Percentiles rank a stretch among this genome's conserved stretches.
phyloP scores from a whole-genome alignment of 768 basidiomycete species.

The Rhodocollybia butyracea region DNA sequence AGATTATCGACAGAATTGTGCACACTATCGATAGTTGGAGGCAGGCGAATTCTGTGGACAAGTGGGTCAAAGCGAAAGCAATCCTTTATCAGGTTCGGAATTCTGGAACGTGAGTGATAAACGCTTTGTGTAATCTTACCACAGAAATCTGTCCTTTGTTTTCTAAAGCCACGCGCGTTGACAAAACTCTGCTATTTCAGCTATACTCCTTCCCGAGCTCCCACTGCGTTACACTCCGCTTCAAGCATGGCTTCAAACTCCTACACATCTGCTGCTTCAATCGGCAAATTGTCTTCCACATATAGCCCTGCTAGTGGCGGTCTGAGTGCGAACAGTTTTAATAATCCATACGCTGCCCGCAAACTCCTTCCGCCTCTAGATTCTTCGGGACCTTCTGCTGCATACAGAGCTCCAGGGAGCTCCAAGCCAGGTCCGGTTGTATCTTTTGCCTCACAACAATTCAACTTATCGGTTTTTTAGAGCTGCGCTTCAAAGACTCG shows the following conservation, averaged over 20 bases:
- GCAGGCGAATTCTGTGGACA: constrained; percentile 50
- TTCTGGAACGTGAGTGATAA: constrained; percentile 58
- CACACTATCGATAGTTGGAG: constrained; percentile 60
- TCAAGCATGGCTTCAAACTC: constrained; percentile 15
- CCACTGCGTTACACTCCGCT: constrained; percentile 16
- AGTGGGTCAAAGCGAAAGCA: constrained; percentile 66
- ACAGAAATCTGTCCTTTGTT: constrained; percentile 3
- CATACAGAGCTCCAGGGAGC: constrained; percentile 28
- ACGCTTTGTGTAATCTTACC: background rate
- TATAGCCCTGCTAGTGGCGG: constrained; percentile 31
- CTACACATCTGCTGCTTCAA: constrained; percentile 1
- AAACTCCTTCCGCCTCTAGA: constrained; percentile 25
- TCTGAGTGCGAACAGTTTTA: constrained; percentile 40
- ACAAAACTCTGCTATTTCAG: constrained; percentile 1
- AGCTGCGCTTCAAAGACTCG: constrained; percentile 73
- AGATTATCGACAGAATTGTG: constrained; percentile 76
- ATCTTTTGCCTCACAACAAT: constrained; percentile 8
- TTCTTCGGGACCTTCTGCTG: constrained; percentile 32
- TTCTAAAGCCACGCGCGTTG: background rate
- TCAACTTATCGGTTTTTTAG: constrained; percentile 31
- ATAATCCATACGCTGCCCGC: constrained; percentile 63
- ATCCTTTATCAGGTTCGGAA: constrained; percentile 66
- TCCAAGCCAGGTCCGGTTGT: constrained; percentile 24
- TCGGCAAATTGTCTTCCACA: constrained; percentile 21
- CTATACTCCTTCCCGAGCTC: constrained; percentile 6